Evolutionary conservation across 768 basidiomycete genomes (phyloP), one percentile per base, ranked within the genome.

Genomic region (Jaapia argillacea): DNA sequence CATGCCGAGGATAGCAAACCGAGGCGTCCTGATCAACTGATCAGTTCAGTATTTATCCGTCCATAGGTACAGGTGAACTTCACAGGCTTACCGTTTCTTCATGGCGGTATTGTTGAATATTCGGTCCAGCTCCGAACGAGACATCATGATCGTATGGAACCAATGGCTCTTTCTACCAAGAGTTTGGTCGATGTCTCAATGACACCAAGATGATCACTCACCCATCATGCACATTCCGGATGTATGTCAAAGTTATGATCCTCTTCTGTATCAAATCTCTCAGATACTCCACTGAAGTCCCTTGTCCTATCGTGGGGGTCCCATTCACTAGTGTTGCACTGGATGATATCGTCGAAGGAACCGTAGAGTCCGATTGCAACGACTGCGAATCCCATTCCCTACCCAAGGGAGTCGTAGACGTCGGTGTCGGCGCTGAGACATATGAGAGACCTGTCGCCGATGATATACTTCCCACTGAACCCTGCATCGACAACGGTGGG

Each of bases 221-320:
- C 85, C 90, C 90, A 61, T 90, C 86, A 50, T 90, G 84, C 24
- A 88, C 81, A 53, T 78, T 86, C 51, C 85, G 74, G 60, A 91
- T 68, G 58, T 92, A 91, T 0, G 85, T 89, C 51, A 91, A 66
- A 18, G 88, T 88, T 54, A 85, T 72, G 44, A 91, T 82, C 48
- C 90, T 70, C 67, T 89, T 91, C 66, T 83, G 79, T 6, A 90
- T 76, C 40, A 87, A 65, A 54, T 85, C 85, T 43, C 88, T 66
- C 45, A 91, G 67, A 55, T 81, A 80, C 56, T 91, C 88, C 44
- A 85, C 73, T 6, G 81, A 81, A 23, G 84, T 81, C 12, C 80
- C 81, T 57, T 79, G 81, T 24, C 31, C 31, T 33, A 16, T 10
- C 37, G 37, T 22, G 10, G 37, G 10, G 10, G 37, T 10, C 21